Evolutionary conservation across 2,329 filamentous ascomycete species (phyloP), one percentile per base, ranked within the genome.

Genomic region (Alternaria ventricosa): DNA sequence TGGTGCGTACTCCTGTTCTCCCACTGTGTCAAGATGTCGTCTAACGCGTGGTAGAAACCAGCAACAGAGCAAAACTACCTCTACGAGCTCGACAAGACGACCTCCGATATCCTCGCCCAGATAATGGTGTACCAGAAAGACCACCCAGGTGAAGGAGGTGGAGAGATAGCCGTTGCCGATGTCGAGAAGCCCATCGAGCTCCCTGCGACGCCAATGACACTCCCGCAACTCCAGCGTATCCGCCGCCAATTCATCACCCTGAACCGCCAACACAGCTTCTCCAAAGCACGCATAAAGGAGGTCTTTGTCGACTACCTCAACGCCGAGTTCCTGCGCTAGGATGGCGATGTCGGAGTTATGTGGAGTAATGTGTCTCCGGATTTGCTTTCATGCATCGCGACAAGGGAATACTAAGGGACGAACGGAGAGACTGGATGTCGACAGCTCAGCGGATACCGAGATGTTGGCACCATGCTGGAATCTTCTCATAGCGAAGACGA

Each of bases 221-320:
- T 96, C 46, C 90, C 92, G 9, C 91, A 93, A 76, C 81, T 96
- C 69, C 93, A 96, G 81, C 86, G 93, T 67, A 82, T 94, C 70
- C 85, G 93, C 63, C 86, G 93, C 72, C 92, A 93, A 53, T 96
- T 92, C 80, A 89, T 95, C 71, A 87, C 85, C 6, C 78, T 96
- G 77, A 94, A 94, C 71, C 84, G 93, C 82, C 73, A 91, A 85
- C 75, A 94, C 68, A 80, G 72, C 53, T 71, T 85, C 55, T 77
- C 78, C n/a, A 81, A 81, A 60, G 69, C 74, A 13, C 67, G 79
- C 41, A 74, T 80, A 50, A 76, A 74, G 64, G 77, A 79, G 50
- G 71, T 79, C 53, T 81, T 81, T 62, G 76, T 81, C 55, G 77
- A 79, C 60, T 80, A 80, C 59, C 76, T 81, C 23, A 80, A 80